A percentile compares a stretch with the other conserved stretches of the same genome.
Conservation (phyloP, 768 basidiomycete genomes). For the Phanerochaete sordida region DNA sequence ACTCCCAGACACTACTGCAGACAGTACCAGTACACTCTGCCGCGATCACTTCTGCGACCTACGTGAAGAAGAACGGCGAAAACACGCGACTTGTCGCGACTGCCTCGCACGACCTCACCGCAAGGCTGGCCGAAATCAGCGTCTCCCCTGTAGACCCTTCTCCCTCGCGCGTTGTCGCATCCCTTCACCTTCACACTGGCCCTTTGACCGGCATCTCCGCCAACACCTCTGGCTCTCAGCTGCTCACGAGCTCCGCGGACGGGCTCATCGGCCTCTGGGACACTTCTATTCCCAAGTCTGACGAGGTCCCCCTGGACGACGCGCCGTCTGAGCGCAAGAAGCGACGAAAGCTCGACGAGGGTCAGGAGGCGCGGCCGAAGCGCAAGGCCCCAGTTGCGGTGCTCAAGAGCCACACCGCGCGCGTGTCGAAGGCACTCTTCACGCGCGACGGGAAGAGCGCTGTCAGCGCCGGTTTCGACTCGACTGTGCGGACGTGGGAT, state of each 20-base stretch:
- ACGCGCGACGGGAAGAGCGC: slow-evolving; percentile 36
- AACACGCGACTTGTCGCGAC: slow-evolving; percentile 50
- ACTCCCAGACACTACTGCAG: slow-evolving; percentile 54
- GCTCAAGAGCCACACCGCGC: slow-evolving; percentile 78
- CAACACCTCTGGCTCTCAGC: slow-evolving; percentile 49
- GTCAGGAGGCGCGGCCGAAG: slow-evolving; percentile 35
- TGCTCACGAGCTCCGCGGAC: slow-evolving; percentile 90
- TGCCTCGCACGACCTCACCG: slow-evolving; percentile 79
- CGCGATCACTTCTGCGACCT: slow-evolving; percentile 62
- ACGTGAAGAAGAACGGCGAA: slow-evolving; percentile 39
- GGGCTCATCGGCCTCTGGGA: slow-evolving; percentile 81
- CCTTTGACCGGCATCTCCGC: slow-evolving; percentile 72
- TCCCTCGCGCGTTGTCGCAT: slow-evolving; percentile 42
- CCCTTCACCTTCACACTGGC: slow-evolving; percentile 79
- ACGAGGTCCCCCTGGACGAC: slow-evolving; percentile 56
- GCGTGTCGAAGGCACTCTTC: slow-evolving; percentile 76
- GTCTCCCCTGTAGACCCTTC: slow-evolving; percentile 16
- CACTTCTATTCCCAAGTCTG: slow-evolving; percentile 51
- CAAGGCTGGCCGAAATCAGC: slow-evolving; percentile 43
- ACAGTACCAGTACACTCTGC: slow-evolving; percentile 54
- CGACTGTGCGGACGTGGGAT: slow-evolving; percentile 88
- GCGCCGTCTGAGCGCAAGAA: slow-evolving; percentile 47
- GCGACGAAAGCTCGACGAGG: slow-evolving; percentile 47
- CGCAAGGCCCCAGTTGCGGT: slow-evolving; percentile 70
- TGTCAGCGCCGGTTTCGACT: slow-evolving; percentile 85